Evolutionary conservation across 2,329 filamentous ascomycete species (phyloP).

Genomic region (Biscogniauxia mediterranea): DNA sequence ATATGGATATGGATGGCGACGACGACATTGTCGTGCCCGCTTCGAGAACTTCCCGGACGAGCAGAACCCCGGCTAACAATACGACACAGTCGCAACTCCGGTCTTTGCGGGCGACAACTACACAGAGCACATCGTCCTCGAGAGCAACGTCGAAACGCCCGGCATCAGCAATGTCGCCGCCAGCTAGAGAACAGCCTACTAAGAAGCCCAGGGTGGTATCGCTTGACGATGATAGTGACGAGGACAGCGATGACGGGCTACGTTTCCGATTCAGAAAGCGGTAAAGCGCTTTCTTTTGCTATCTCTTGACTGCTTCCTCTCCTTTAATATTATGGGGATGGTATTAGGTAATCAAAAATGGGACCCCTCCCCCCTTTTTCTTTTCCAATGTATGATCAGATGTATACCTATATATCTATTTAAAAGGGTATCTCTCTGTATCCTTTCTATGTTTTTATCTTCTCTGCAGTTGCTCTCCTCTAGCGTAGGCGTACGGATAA

Average conservation of each 20-base stretch:
- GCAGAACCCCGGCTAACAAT: slow-evolving; percentile 32
- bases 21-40: slow-evolving; percentile 21
- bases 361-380: not conserved
- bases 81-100: slow-evolving; percentile 22
- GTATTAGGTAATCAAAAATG: slow-evolving; percentile 1
- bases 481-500: not conserved
- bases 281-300: slow-evolving; percentile 23
- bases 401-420: not conserved
- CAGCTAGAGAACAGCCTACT: slow-evolving; percentile 34
- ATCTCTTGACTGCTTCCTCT: not conserved
- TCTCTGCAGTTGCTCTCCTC: not conserved
- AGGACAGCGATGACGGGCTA: slow-evolving; percentile 55
- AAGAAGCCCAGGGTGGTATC: slow-evolving; percentile 34
- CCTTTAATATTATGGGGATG: no score
- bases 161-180: slow-evolving; percentile 29
- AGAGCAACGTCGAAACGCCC: slow-evolving; percentile 31
- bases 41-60: slow-evolving; percentile 26
- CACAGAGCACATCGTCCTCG: slow-evolving; percentile 23
- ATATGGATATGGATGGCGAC: slow-evolving; percentile 20
- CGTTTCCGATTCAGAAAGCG: slow-evolving; percentile 56
- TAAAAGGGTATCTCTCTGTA: not conserved
- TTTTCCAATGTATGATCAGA: not conserved
- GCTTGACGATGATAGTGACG: slow-evolving; percentile 27
- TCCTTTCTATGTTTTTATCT: not conserved
- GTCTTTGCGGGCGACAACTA: slow-evolving; percentile 10